Conservation (phyloP, 257 asterid genomes). For the Schizonepeta tenuifolia region DNA sequence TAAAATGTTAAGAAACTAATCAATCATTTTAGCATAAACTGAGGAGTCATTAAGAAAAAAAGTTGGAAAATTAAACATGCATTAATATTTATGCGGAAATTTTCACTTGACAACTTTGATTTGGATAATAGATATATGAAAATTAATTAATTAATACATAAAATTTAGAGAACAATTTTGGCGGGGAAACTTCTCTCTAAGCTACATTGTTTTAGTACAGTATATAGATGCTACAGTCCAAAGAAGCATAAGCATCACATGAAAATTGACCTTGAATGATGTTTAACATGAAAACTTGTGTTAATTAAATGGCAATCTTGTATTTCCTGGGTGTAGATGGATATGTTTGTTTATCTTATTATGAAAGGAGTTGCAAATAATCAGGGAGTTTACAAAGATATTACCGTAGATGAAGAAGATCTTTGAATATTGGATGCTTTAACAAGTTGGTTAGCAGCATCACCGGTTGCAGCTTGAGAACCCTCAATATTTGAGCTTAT, state of each 20-base stretch:
- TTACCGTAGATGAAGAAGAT: constrained; percentile 60
- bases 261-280: background rate
- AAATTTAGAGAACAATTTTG: too few relatives aligned
- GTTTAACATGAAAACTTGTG: background rate
- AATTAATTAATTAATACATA: too few relatives aligned
- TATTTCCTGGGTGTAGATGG: background rate
- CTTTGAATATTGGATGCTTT: constrained; percentile 60
- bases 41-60: too few relatives aligned
- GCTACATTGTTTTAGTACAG: too few relatives aligned
- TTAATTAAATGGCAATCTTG: background rate
- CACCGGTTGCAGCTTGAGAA: constrained; percentile 50
- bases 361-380: background rate
- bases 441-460: constrained; percentile 50
- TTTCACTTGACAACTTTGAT: too few relatives aligned
- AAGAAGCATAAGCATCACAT: background rate
- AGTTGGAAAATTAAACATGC: too few relatives aligned
- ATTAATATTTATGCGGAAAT: too few relatives aligned
- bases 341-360: background rate
- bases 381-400: background rate
- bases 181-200: too few relatives aligned
- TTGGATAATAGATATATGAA: too few relatives aligned
- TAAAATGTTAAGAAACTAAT: too few relatives aligned
- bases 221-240: background rate
- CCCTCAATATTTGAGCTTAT: constrained; percentile 52
- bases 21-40: too few relatives aligned